Percentiles rank a stretch among this genome's conserved stretches.
Evolutionary conservation across 345 rosid species (phyloP).

Genomic region (Cochlearia excelsa): DNA sequence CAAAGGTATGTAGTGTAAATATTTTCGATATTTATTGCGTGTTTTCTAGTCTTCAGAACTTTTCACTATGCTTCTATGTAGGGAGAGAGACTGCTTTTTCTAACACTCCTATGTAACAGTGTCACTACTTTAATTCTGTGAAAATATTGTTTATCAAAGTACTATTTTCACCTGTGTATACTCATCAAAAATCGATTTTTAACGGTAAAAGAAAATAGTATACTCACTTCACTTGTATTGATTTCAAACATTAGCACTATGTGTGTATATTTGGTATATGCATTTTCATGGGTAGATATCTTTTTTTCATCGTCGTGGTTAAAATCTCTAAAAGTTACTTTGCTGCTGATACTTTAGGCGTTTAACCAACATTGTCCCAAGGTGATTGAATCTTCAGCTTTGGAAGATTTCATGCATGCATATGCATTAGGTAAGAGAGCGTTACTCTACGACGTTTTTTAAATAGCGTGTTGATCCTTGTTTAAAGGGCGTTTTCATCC

Average conservation of each 20-base stretch:
- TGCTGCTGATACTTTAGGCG: constrained; percentile 42
- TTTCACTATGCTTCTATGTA: background rate
- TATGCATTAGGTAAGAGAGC: constrained; percentile 60
- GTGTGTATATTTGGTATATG: constrained; percentile 1
- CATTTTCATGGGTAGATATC: background rate
- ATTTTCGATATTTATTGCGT: background rate
- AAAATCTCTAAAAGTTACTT: constrained; percentile 4
- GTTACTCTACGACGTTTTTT: constrained; percentile 11
- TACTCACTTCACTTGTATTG: background rate
- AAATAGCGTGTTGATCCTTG: background rate
- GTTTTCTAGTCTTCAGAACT: background rate
- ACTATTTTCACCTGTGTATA: background rate
- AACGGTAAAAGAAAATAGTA: background rate
- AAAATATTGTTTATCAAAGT: background rate
- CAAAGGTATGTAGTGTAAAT: constrained; percentile 35
- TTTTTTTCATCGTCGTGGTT: background rate
- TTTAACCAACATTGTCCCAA: constrained; percentile 37
- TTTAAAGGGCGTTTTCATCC: background rate
- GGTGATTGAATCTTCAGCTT: constrained; percentile 35
- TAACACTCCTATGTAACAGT: background rate
- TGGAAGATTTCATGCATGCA: constrained; percentile 66
- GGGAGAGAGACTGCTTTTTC: constrained; percentile 1
- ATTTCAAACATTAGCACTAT: background rate
- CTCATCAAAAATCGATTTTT: background rate
- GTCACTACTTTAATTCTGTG: background rate